Evolutionary conservation across 495 filamentous ascomycete species (phyloP), one percentile per base, ranked within the genome.

Genomic region (Hypoxylon trugodes): DNA sequence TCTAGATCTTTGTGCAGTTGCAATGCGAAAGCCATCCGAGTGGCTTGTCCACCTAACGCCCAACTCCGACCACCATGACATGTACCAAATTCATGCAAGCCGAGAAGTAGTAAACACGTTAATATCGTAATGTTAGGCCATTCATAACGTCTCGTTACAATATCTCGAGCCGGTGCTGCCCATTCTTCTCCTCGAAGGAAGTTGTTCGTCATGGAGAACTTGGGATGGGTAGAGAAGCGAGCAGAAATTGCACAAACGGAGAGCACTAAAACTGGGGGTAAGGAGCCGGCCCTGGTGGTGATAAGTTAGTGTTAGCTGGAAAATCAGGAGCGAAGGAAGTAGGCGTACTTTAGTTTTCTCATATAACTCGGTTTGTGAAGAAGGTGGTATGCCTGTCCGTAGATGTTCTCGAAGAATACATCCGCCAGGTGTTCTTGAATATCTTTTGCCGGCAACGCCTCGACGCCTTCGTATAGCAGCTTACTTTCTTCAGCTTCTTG

Each of bases 331-430:
- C 30, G 19, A 53, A 61, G 40, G 30, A 15, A 18, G 42, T 61
- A 64, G 48, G 76, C 81, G 30, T 77, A 88, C 87, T 81, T 83
- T 58, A 96, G 78, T 62, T 90, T 89, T 53, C 94, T 83, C 87
- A 97, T 96, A 72, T 92, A 98, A 66, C 93, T 97, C 15, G 94
- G 93, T 70, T 97, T 97, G 73, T 98, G 95, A 25, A 98, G 84
- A n/a, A 98, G 77, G 58, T 93, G 90, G 71, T 97, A 98, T 4
- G 91, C 89, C 71, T 98, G 95, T 16, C 95, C 95, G 72, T 98
- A 98, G 2, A 98, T 81, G 66, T 89, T 96, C 68, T 97, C 94
- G 68, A 98, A 98, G 74, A 93, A 98, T 0, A 96, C 88, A 73
- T 97, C 93, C 10, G 94, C 88, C 4, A 98, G 81, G 74, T 98